Conservation (phyloP, 2,329 filamentous ascomycete genomes). For the Cyphellophora attinorum region DNA sequence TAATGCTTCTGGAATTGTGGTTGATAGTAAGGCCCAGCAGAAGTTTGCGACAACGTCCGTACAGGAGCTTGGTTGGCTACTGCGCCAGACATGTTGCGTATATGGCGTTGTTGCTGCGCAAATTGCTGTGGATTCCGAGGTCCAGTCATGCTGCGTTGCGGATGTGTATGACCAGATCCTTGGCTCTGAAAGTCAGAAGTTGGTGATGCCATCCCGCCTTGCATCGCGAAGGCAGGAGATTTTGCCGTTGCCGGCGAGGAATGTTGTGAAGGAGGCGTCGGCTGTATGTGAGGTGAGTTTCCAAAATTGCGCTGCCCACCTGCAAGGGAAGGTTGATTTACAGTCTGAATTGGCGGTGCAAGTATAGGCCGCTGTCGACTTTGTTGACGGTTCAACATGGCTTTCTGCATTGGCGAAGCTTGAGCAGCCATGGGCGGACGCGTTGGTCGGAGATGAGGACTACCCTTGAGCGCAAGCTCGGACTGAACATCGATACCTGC, state of each 20-base stretch:
- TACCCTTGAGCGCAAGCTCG: conserved; percentile 86
- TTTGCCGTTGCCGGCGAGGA: conserved; percentile 56
- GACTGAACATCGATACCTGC: conserved; percentile 93
- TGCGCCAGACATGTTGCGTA: conserved; percentile 26
- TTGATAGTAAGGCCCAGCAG: conserved; percentile 59
- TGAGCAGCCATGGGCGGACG: conserved; percentile 57
- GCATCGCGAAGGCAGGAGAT: conserved; percentile 52
- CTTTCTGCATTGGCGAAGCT: conserved; percentile 67
- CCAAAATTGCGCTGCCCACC: conserved; percentile 14
- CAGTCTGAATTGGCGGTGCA: conserved; percentile 19
- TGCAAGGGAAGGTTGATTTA: conserved; percentile 27
- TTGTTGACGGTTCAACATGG: conserved; percentile 66
- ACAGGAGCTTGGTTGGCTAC: conserved; percentile 14
- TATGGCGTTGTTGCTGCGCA: conserved; percentile 26
- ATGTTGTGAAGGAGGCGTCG: conserved; percentile 71
- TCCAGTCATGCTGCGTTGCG: conserved; percentile 39
- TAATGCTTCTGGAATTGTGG: conserved; percentile 89
- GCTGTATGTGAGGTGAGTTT: conserved; percentile 38
- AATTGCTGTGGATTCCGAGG: conserved; percentile 22
- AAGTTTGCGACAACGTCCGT: conserved; percentile 6
- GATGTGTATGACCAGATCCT: conserved; percentile 34
- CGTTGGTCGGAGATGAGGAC: conserved; percentile 58
- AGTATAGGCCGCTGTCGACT: conserved; percentile 24
- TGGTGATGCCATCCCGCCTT: conserved; percentile 53
- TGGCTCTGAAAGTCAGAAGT: conserved; percentile 47